A percentile compares a stretch with the other conserved stretches of the same genome.
These are phyloP conservation scores for Trichoderma polysporum DNA, from an alignment of 2,329 filamentous ascomycete species.

Conservation along the genomic window DNA sequence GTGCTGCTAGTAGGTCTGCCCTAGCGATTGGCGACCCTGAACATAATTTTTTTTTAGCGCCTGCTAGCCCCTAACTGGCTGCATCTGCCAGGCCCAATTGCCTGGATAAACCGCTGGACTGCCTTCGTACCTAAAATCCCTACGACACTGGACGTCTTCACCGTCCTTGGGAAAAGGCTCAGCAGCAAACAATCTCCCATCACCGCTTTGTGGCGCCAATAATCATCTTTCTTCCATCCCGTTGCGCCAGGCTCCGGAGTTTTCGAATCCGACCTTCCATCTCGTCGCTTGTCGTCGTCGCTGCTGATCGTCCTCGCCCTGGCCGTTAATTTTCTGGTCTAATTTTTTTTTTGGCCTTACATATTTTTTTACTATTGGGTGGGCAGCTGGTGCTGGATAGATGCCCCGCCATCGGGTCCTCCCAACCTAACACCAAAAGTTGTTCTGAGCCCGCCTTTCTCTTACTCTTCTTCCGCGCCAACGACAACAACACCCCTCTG, in stretches of 20 bases:
- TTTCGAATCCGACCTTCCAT: background rate
- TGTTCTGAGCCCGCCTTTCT: slow-evolving; percentile 16
- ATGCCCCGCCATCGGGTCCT: slow-evolving; percentile 25
- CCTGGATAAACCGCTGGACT: background rate
- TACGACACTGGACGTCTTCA: background rate
- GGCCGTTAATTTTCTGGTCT: slow-evolving; percentile 4
- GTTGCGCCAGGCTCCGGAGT: background rate
- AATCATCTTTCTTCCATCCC: background rate
- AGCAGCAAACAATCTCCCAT: background rate
- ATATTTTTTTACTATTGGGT: slow-evolving; percentile 6
- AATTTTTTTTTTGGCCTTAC: background rate
- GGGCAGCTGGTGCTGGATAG: slow-evolving; percentile 19
- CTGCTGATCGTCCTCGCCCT: background rate
- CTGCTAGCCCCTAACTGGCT: slow-evolving; percentile 10
- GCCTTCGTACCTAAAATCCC: background rate
- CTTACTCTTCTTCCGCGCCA: slow-evolving; percentile 23
- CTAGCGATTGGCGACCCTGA: slow-evolving; percentile 9
- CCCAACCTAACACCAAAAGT: slow-evolving; percentile 23
- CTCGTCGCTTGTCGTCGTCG: background rate
- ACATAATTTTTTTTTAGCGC: slow-evolving; percentile 7
- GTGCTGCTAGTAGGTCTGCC: background rate
- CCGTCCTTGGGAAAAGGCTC: background rate
- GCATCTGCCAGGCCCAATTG: background rate
- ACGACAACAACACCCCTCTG: slow-evolving; percentile 33
- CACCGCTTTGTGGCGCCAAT: slow-evolving; percentile 11